Conservation (phyloP, 139 green algal species). For the Micractinium conductrix region DNA sequence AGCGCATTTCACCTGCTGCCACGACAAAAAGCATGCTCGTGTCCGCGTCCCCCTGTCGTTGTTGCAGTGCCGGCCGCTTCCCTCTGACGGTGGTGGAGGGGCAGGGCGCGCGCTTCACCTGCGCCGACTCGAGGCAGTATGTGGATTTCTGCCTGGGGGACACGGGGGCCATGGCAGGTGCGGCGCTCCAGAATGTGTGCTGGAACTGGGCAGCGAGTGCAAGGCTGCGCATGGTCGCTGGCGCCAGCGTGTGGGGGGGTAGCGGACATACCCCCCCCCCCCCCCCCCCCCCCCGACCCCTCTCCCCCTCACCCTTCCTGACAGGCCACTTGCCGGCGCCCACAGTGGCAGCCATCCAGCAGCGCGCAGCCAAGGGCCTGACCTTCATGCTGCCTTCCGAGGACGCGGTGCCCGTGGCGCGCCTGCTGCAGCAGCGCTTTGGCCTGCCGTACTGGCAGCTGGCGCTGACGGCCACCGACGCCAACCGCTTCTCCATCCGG, state of each 20-base stretch:
- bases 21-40: no score
- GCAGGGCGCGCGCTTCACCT: background rate
- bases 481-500: constrained; percentile 11
- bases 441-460: constrained; percentile 10
- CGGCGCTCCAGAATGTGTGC: background rate
- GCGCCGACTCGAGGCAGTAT: background rate
- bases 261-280: no score
- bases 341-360: background rate
- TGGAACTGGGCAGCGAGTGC: no score
- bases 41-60: no score
- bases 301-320: no score
- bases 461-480: background rate
- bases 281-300: no score
- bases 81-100: background rate
- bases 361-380: background rate
- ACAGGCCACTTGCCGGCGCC: background rate
- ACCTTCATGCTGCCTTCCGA: constrained; percentile 15
- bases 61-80: constrained; percentile 4
- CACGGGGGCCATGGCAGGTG: constrained; percentile 4
- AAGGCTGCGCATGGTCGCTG: no score
- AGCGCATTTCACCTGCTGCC: no score
- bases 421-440: background rate
- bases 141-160: constrained; percentile 4
- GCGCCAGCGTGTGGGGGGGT: no score
- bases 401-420: background rate